These are phyloP conservation scores for Camellia japonica DNA, from an alignment of 148 eudicot species.

Conservation along the genomic window DNA sequence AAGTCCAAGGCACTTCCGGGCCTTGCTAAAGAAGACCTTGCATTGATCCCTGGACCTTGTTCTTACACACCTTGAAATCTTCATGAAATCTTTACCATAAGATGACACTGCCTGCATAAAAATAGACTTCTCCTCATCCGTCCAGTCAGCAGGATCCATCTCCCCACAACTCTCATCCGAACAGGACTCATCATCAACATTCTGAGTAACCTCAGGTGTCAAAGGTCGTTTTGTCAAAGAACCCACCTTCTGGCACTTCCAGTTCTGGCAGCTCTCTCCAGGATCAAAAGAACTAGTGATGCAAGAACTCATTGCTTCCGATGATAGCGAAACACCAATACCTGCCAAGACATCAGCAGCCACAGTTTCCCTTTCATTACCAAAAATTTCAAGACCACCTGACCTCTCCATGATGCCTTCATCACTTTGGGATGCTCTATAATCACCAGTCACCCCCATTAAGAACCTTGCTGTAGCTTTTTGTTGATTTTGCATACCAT, in stretches of 20 bases:
- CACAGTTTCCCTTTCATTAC: slow-evolving; percentile 66
- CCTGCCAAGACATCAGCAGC: slow-evolving; percentile 96
- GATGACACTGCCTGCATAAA: slow-evolving; percentile 65
- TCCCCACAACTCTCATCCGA: slow-evolving; percentile 91
- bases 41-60: slow-evolving; percentile 76
- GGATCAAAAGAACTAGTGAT: slow-evolving; percentile 76
- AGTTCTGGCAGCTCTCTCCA: slow-evolving; percentile 49
- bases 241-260: slow-evolving; percentile 43
- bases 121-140: slow-evolving; percentile 72
- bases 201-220: slow-evolving; percentile 66
- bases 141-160: slow-evolving; percentile 67
- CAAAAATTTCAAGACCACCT: slow-evolving; percentile 35
- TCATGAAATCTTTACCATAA: slow-evolving; percentile 70
- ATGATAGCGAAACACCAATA: slow-evolving; percentile 81
- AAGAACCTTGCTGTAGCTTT: slow-evolving; percentile 26
- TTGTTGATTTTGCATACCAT: slow-evolving; percentile 32
- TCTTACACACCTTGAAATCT: slow-evolving; percentile 60
- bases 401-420: slow-evolving; percentile 39
- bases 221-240: slow-evolving; percentile 39
- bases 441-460: slow-evolving; percentile 26
- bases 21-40: slow-evolving; percentile 79
- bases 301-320: slow-evolving; percentile 89
- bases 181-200: slow-evolving; percentile 62
- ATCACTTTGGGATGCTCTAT: slow-evolving; percentile 26
- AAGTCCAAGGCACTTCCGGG: slow-evolving; percentile 65